A percentile compares a stretch with the other conserved stretches of the same genome.
Conservation (phyloP, 176 grass and related monocot species). For the Cocos nucifera region DNA sequence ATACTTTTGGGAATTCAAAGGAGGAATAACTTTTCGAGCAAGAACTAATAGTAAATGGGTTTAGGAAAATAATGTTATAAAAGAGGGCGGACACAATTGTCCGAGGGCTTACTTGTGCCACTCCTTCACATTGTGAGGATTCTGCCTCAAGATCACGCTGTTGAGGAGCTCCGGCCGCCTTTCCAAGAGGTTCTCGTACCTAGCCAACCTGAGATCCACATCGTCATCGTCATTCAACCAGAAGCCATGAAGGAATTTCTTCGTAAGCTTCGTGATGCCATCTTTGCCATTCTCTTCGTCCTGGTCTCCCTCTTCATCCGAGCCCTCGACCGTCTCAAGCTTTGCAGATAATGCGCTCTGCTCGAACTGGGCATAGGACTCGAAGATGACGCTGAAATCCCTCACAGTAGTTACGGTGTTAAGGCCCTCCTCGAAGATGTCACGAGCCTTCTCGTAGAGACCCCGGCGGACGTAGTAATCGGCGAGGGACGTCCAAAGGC, state of each 20-base stretch:
- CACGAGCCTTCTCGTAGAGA: conserved; percentile 57
- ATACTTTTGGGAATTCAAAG: no score
- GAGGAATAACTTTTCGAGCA: no score
- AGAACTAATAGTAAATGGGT: no score
- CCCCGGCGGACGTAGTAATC: conserved; percentile 71
- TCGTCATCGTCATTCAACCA: conserved; percentile 81
- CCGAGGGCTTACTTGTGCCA: conserved; percentile 53
- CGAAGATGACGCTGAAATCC: conserved; percentile 84
- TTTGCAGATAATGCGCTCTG: conserved; percentile 67
- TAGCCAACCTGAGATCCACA: conserved; percentile 60
- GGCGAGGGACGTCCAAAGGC: conserved; percentile 65
- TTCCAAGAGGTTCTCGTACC: conserved; percentile 62
- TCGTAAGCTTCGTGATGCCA: conserved; percentile 35
- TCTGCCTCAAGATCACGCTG: conserved; percentile 70
- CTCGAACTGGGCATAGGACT: conserved; percentile 70
- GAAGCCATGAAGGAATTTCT: conserved; percentile 51
- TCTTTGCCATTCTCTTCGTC: conserved; percentile 35
- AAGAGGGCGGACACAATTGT: no score
- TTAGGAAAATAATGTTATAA: no score
- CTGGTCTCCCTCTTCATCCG: conserved; percentile 27
- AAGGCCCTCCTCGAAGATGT: conserved; percentile 74
- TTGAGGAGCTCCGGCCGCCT: conserved; percentile 71
- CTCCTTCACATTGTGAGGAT: conserved; percentile 82
- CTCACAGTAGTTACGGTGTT: conserved; percentile 55
- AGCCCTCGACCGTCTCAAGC: conserved; percentile 50